Evolutionary conservation across 148 eudicot species (phyloP).

Genomic region (Dysphania ambrosioides): DNA sequence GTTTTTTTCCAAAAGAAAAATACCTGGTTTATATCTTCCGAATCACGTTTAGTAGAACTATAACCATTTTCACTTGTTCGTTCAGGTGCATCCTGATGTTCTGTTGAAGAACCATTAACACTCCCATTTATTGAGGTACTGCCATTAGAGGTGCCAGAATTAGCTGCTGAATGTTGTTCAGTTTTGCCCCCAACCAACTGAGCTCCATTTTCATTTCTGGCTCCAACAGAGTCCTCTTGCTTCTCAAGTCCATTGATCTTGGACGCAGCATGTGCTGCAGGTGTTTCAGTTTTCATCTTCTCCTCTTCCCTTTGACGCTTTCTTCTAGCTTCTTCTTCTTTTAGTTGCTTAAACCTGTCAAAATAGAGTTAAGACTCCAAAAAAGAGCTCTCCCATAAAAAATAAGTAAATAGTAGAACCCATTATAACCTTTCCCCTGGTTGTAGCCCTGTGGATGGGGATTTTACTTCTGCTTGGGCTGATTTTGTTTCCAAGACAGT

Average conservation of each 20-base stretch:
- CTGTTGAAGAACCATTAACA: conserved; percentile 29
- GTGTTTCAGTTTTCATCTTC: conserved; percentile 41
- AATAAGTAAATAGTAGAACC: conserved; percentile 11
- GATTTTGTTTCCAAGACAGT: conserved; percentile 22
- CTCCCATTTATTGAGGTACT: conserved; percentile 38
- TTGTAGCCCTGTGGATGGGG: conserved; percentile 50
- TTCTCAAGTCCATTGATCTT: conserved; percentile 29
- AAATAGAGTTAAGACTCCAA: conserved; percentile 1
- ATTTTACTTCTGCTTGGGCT: conserved; percentile 33
- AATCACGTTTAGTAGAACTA: conserved; percentile 23
- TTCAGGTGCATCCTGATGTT: conserved; percentile 29
- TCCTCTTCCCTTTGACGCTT: conserved; percentile 59
- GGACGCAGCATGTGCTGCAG: conserved; percentile 24
- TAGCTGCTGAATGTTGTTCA: conserved; percentile 17
- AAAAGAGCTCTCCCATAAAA: background rate
- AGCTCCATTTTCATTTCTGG: conserved; percentile 28
- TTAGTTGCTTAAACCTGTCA: conserved; percentile 73
- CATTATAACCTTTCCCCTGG: conserved; percentile 76
- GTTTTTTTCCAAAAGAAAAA: background rate
- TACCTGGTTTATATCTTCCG: conserved; percentile 32
- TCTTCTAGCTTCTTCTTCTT: conserved; percentile 85
- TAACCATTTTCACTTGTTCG: conserved; percentile 26
- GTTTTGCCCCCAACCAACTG: conserved; percentile 21
- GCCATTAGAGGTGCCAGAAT: conserved; percentile 22
- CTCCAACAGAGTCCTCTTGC: conserved; percentile 29